Conservation (phyloP, 2,329 filamentous ascomycete species). For the Aaosphaeria pasadenensis region DNA sequence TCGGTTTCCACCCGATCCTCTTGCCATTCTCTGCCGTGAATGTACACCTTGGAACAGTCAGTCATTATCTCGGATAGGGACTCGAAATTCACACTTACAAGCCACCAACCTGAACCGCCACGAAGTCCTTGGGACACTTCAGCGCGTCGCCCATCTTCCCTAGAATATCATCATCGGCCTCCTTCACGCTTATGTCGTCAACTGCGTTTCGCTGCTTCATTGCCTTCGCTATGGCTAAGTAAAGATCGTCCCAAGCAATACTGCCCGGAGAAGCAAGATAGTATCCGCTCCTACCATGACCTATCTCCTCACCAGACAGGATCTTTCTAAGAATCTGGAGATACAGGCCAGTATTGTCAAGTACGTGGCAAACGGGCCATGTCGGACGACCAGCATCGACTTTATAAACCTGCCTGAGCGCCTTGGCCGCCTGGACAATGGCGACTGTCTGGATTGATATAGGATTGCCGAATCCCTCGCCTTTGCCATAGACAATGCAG, state of each 20-base stretch:
- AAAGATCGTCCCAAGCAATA: slow-evolving; percentile 52
- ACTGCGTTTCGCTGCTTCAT: slow-evolving; percentile 35
- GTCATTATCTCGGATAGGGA: too few relatives aligned
- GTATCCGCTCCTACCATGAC: slow-evolving; percentile 46
- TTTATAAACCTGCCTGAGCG: slow-evolving; percentile 40
- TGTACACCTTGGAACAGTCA: slow-evolving; percentile 35
- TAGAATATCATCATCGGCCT: slow-evolving; percentile 36
- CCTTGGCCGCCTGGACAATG: slow-evolving; percentile 47
- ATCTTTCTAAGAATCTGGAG: slow-evolving; percentile 46
- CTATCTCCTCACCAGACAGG: slow-evolving; percentile 36
- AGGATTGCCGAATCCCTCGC: slow-evolving; percentile 50
- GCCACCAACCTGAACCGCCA: slow-evolving; percentile 44
- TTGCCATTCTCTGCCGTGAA: slow-evolving; percentile 43
- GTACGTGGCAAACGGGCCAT: slow-evolving; percentile 55
- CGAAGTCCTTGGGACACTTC: slow-evolving; percentile 31
- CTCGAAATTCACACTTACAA: slow-evolving; percentile 28
- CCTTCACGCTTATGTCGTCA: slow-evolving; percentile 32
- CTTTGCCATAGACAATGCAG: slow-evolving; percentile 52
- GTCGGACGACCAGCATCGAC: slow-evolving; percentile 41
- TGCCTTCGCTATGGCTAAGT: slow-evolving; percentile 43
- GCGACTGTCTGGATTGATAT: slow-evolving; percentile 53
- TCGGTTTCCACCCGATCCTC: slow-evolving; percentile 47
- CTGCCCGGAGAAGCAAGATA: slow-evolving; percentile 51
- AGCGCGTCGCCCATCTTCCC: slow-evolving; percentile 44
- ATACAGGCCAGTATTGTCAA: slow-evolving; percentile 49